Evolutionary conservation across 2,329 filamentous ascomycete genomes (phyloP), one percentile per base, ranked within the genome.

Genomic region (Pseudonectria buxi): DNA sequence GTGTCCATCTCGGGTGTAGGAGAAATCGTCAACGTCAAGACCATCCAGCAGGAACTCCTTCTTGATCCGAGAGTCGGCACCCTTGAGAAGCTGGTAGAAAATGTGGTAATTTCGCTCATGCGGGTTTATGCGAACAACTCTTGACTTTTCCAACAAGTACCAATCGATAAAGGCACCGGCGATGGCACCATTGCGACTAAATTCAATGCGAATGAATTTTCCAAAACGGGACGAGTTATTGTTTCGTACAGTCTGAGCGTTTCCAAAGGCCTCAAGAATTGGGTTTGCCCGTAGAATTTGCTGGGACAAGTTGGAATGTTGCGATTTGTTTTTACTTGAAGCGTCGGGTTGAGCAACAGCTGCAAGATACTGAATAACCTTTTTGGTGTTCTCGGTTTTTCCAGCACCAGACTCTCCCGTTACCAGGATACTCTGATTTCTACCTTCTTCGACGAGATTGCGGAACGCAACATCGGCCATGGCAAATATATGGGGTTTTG

Each of bases 321-420:
- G 69, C 4, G 61, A 57, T 67, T 81, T 63, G 65, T 70, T 64
- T 69, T 81, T 66, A 61, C 74, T 57, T 3, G 82, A 74, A 0
- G 81, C 80, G 40, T 96, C 90, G 0, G 86, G 78, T 28, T 86
- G 84, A 9, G 92, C 92, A 30, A 98, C 92, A 2, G 92, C 88
- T 11, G 92, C 92, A 28, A 98, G 78, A 56, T 98, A 98, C 54
- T 98, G 94, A 36, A 98, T 98, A 49, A 98, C 92, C 61, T 98
- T 98, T 58, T 98, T 98, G 12, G 92, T 98, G 58, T 98, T 98
- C 59, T 98, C 92, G 0, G 92, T 98, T 67, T 98, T 98, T 50
- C 92, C 92, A 24, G 92, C 92, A 56, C 92, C 92, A 13, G 92
- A 98, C 66, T 98, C 92, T 63, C 92, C 92, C 3, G 92, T 98